Base-by-base conservation (phyloP, 305 asterid genomes). In the Fraxinus floribunda region DNA sequence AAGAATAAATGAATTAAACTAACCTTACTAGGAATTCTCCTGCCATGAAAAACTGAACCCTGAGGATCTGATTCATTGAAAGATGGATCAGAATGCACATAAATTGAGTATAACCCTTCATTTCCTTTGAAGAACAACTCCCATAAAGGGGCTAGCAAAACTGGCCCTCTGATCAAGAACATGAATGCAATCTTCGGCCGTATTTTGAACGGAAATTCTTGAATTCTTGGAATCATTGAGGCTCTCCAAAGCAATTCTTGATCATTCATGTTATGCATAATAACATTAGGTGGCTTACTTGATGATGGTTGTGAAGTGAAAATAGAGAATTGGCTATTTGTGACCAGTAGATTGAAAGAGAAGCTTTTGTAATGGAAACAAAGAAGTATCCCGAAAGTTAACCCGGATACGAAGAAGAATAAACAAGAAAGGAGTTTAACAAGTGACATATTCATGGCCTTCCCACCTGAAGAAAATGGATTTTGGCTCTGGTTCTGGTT, bases 1-100 rank as follows among this genome's bases (percentile, higher is more conserved):
- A 22, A 0, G 34, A 20, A 49, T 24, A n/a, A 71, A 24, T 22
- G 9, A 36, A 39, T 5, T 15, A 7, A 78, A 86, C 94, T 86
- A 24, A 95, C 97, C 97, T 95, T 88, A 84, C 99, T 93, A 5
- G 94, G 93, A 87, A 95, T 91, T 66, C 97, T 87, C 84, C 94
- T 82, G 82, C 92, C 95, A 81, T 83, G 88, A 38, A 94, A 94
- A 46, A 92, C 90, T 1, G 97, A 90, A n/a, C 81, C 89, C 36
- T 81, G 85, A 2, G 89, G 89, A 80, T 90, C 92, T 32, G 95
- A 81, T 71, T 83, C 92, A 55, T 89, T 92, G 82, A 68, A 91
- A 0, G 87, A 81, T 0, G 99, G 95, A 86, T 91, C 86, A 29
- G 97, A 85, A 81, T 95, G 99, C 26, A 95, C 93, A 79, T 95